Conservation (phyloP, 352 stramenopile species). For the Globisporangium solare region DNA sequence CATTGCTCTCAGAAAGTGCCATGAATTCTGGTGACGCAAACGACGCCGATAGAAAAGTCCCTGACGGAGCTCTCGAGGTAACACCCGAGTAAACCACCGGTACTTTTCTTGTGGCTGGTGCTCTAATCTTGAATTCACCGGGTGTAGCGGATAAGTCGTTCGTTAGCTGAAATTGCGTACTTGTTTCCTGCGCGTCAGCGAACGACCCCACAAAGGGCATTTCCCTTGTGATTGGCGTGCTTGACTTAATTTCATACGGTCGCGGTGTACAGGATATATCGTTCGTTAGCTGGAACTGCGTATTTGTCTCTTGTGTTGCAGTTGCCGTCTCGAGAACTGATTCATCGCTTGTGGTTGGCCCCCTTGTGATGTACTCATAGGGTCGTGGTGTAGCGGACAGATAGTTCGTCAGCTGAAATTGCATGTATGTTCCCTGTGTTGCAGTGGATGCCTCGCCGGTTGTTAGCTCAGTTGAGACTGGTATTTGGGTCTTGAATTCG, state of each 20-base stretch:
- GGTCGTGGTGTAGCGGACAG: conserved; percentile 1
- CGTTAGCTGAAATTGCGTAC: not conserved
- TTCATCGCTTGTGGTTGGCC: not conserved
- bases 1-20: not conserved
- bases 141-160: not conserved
- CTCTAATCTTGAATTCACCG: too few relatives aligned
- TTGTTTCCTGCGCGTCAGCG: too few relatives aligned
- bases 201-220: not conserved
- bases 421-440: not conserved
- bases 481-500: not conserved
- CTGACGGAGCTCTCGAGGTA: not conserved
- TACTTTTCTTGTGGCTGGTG: too few relatives aligned
- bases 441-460: not conserved
- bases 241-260: conserved; percentile 4
- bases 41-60: not conserved
- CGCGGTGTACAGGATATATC: conserved; percentile 1
- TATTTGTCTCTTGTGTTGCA: not conserved
- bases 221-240: not conserved
- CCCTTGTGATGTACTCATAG: conserved; percentile 2
- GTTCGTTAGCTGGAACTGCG: conserved; percentile 1
- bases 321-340: not conserved
- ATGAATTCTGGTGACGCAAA: not conserved
- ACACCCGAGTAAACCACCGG: too few relatives aligned
- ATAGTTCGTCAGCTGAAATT: conserved; percentile 2
- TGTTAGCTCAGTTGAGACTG: not conserved